Conservation (phyloP, 1,284 basidiomycete genomes). For the Malassezia slooffiae region DNA sequence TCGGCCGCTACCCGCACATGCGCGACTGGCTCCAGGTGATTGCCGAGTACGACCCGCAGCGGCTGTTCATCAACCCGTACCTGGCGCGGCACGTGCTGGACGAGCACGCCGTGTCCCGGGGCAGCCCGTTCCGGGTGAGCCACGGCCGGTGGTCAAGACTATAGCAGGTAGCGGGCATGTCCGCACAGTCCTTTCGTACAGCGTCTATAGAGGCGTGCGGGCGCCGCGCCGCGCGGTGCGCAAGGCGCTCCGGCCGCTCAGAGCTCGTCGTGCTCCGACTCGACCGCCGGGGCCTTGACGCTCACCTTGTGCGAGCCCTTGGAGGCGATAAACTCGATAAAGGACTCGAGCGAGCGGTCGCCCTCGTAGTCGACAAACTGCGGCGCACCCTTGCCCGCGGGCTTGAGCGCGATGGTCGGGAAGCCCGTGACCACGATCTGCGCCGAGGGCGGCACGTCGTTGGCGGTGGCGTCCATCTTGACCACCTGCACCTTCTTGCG, state of each 20-base stretch:
- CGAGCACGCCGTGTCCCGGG: slow-evolving; percentile 20
- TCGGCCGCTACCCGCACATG: slow-evolving; percentile 68
- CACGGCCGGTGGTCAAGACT: too few relatives aligned
- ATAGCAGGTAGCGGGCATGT: too few relatives aligned
- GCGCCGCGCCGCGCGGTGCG: too few relatives aligned
- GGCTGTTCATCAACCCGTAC: slow-evolving; percentile 58
- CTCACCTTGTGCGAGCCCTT: slow-evolving; percentile 43
- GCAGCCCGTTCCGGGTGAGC: slow-evolving; percentile 7
- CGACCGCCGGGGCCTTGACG: slow-evolving; percentile 6
- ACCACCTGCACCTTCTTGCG: slow-evolving; percentile 68
- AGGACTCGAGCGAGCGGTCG: slow-evolving; percentile 42
- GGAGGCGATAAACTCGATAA: slow-evolving; percentile 38
- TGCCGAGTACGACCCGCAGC: slow-evolving; percentile 64
- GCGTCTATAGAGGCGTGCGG: too few relatives aligned
- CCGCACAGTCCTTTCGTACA: too few relatives aligned
- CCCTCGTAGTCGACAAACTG: slow-evolving; percentile 64
- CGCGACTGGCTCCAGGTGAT: slow-evolving; percentile 66
- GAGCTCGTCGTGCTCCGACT: slow-evolving; percentile 3
- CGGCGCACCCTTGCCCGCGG: slow-evolving; percentile 59
- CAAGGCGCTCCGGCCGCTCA: too few relatives aligned
- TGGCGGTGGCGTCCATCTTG: slow-evolving; percentile 92
- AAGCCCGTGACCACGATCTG: slow-evolving; percentile 69
- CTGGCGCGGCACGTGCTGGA: slow-evolving; percentile 52
- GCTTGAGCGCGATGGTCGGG: slow-evolving; percentile 95
- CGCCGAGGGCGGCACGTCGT: slow-evolving; percentile 78